Base-by-base conservation (phyloP, 1,139 yeast species). In the Geotrichum carabidarum region DNA sequence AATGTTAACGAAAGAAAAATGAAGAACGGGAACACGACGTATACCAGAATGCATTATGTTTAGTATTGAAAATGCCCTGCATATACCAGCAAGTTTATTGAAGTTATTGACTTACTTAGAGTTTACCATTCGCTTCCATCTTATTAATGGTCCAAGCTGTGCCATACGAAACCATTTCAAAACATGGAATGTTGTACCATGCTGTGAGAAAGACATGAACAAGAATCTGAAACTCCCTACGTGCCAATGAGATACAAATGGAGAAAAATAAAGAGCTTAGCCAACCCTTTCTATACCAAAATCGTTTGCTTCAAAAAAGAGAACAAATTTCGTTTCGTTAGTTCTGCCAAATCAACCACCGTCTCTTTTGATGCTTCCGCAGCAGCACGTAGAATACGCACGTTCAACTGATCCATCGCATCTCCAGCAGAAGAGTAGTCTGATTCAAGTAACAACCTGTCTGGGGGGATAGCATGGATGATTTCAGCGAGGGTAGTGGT, bases 381-480 rank as follows among this genome's bases (percentile, higher is more conserved):
- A 8, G 56, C 42, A 8, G 22, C 18, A 8, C 22, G 15, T 9
- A 55, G 30, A 18, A 48, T 44, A 14, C 44, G 41, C 15, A 44
- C 17, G 32, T 51, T 52, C 37, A 59, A 45, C 32, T 51, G 47
- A 17, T 65, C 67, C 68, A 67, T 63, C 17, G 45, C 44, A 3
- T 42, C 48, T 0, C 71, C 72, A 0, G 72, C 72, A 1, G 58
- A 45, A 58, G 65, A 68, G 54, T 62, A 71, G 63, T 83, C 89
- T 0, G 85, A 80, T 63, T 83, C 88, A 2, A 78, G 70, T 36
- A 83, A 65, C 1, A 82, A 50, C n/a, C 71, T 63, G 6, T 68
- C 66, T 0, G 60, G 60, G 0, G 81, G 80, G 0, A 80, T 57
- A 0, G 58, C 45, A 2, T 62, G 60, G 2, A 64, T 48, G 49